Conservation (phyloP, 306 rosid genomes). For the Vicia sativa region DNA sequence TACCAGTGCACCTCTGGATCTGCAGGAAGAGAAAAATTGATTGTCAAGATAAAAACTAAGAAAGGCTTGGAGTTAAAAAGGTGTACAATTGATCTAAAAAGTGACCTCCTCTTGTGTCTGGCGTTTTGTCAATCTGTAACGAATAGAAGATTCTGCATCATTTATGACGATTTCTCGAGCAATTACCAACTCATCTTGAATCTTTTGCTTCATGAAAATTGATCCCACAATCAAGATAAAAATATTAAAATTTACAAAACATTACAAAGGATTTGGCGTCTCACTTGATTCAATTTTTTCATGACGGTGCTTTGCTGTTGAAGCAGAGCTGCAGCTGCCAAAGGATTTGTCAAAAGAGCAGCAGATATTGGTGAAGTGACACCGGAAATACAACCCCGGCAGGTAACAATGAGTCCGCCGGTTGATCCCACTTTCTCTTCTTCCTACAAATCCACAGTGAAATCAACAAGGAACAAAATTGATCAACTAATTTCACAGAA, state of each 20-base stretch:
- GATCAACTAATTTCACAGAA: conserved; percentile 7
- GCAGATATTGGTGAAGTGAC: conserved; percentile 36
- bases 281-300: conserved; percentile 63
- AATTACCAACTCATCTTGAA: conserved; percentile 93
- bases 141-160: conserved; percentile 88
- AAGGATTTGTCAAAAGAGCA: conserved; percentile 45
- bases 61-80: conserved; percentile 18
- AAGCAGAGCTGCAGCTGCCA: conserved; percentile 44
- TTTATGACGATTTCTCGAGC: conserved; percentile 95
- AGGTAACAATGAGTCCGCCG: conserved; percentile 71
- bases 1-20: conserved; percentile 95
- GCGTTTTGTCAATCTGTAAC: conserved; percentile 95
- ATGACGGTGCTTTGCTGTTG: conserved; percentile 51
- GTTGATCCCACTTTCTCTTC: conserved; percentile 98
- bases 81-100: conserved; percentile 25
- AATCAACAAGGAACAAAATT: conserved; percentile 15
- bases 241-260: conserved; percentile 25
- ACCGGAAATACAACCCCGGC: no score
- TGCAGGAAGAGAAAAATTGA: conserved; percentile 47
- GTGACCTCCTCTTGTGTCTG: conserved; percentile 97
- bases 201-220: conserved; percentile 61
- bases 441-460: conserved; percentile 48
- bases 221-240: conserved; percentile 39
- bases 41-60: conserved; percentile 24
- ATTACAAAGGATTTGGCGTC: conserved; percentile 30